These are phyloP conservation scores for Jackrogersella multiformis DNA, from an alignment of 495 filamentous ascomycete genomes.

Conservation along the genomic window DNA sequence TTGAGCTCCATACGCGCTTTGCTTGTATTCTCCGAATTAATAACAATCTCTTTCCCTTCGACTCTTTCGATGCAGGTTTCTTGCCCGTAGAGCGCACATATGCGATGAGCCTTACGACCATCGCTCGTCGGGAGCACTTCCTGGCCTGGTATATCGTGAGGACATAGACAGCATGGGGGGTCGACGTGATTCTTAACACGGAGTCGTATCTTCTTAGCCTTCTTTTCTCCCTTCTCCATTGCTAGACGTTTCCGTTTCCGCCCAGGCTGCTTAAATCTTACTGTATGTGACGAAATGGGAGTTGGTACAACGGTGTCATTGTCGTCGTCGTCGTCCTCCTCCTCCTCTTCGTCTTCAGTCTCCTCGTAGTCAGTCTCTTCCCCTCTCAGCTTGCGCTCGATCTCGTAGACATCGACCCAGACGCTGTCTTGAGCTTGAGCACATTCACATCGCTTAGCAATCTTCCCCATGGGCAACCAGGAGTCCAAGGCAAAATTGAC, in stretches of 20 bases:
- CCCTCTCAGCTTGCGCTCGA: slow-evolving; percentile 91
- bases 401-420: slow-evolving; percentile 95
- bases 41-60: slow-evolving; percentile 74
- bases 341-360: slow-evolving; percentile 78
- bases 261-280: slow-evolving; percentile 64
- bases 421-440: slow-evolving; percentile 88
- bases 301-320: slow-evolving; percentile 69
- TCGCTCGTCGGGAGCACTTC: slow-evolving; percentile 87
- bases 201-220: slow-evolving; percentile 77
- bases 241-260: slow-evolving; percentile 60
- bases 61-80: slow-evolving; percentile 87
- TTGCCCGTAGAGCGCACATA: slow-evolving; percentile 89
- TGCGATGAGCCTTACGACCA: slow-evolving; percentile 84
- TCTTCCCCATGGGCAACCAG: slow-evolving; percentile 93
- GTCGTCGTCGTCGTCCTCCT: slow-evolving; percentile 71
- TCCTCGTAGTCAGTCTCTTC: slow-evolving; percentile 93
- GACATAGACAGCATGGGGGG: slow-evolving; percentile 92
- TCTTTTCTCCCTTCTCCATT: slow-evolving; percentile 57
- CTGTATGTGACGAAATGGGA: slow-evolving; percentile 65
- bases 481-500: slow-evolving; percentile 97
- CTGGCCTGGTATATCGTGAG: slow-evolving; percentile 87
- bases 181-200: slow-evolving; percentile 74
- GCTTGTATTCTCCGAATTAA: slow-evolving; percentile 79
- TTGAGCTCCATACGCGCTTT: slow-evolving; percentile 90
- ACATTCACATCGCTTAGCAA: slow-evolving; percentile 98